These are phyloP conservation scores for Gymnopilus dilepis DNA, from an alignment of 768 basidiomycete genomes.

Conservation along the genomic window DNA sequence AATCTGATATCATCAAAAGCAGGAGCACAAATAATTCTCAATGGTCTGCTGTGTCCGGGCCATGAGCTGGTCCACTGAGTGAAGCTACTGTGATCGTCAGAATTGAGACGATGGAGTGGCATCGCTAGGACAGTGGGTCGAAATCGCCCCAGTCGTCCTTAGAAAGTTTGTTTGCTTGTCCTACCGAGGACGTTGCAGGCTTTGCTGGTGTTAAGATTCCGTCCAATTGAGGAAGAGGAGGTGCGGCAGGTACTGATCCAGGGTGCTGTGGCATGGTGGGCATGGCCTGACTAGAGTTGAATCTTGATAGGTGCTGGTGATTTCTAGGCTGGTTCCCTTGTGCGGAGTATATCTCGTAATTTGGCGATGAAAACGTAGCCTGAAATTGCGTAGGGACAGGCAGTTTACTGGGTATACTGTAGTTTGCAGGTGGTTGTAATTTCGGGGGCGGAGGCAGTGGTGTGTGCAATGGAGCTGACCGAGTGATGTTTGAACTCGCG, in stretches of 20 bases:
- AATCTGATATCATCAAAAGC: slow-evolving; percentile 77
- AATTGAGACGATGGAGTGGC: not conserved
- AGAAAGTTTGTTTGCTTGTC: slow-evolving; percentile 49
- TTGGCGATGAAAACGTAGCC: slow-evolving; percentile 41
- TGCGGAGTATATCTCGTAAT: slow-evolving; percentile 59
- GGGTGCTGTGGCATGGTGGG: slow-evolving; percentile 27
- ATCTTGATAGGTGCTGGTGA: slow-evolving; percentile 16
- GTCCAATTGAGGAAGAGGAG: slow-evolving; percentile 34
- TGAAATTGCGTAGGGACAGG: slow-evolving; percentile 27
- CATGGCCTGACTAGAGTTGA: slow-evolving; percentile 12
- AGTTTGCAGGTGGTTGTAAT: slow-evolving; percentile 3
- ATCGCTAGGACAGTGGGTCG: slow-evolving; percentile 66
- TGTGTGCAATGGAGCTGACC: slow-evolving; percentile 17
- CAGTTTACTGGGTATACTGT: slow-evolving; percentile 15
- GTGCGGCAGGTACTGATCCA: slow-evolving; percentile 22
- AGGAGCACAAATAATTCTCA: slow-evolving; percentile 74
- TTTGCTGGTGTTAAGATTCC: slow-evolving; percentile 68
- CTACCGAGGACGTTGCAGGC: slow-evolving; percentile 58
- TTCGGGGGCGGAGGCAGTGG: slow-evolving; percentile 25
- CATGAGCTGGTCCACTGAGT: not conserved
- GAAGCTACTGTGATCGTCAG: not conserved
- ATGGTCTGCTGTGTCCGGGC: slow-evolving; percentile 50
- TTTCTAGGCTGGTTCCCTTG: slow-evolving; percentile 16
- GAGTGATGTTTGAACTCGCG: slow-evolving; percentile 9
- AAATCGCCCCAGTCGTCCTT: slow-evolving; percentile 84